Base-by-base conservation (phyloP, 805 yeast species). In the Yamadazyma olivae region DNA sequence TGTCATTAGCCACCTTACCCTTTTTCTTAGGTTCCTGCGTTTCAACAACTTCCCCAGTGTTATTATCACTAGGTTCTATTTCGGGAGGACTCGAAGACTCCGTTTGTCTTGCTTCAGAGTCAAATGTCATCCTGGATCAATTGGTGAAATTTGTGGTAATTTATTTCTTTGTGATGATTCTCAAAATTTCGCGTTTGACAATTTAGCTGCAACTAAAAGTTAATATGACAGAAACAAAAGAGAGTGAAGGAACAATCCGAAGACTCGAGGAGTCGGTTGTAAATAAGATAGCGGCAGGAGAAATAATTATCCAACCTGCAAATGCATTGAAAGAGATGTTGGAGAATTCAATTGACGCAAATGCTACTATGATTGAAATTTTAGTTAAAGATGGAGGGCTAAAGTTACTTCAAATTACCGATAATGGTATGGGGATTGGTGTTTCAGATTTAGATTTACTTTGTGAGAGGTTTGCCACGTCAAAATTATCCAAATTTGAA, bases 221-320 rank as follows among this genome's bases (percentile, higher is more conserved):
- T n/a, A n/a, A n/a, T n/a, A n/a, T n/a, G n/a, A n/a, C n/a, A n/a
- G n/a, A n/a, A n/a, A n/a, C n/a, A n/a, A n/a, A n/a, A n/a, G n/a
- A n/a, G n/a, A n/a, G n/a, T n/a, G n/a, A n/a, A n/a, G n/a, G n/a
- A n/a, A n/a, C n/a, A n/a, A 20, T 20, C 7, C 7, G 23, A 10
- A 7, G 23, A 20, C 10, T 20, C 9, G 23, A 20, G 23, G 23
- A 64, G 12, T 56, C 77, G 2, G 97, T 90, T 15, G 85, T 93
- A 32, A 90, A 89, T 56, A 76, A 82, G 43, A 93, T 93, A 18
- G 99, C 99, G 0, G 99, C 99, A 1, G 99, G 99, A 0, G 98
- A 93, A 62, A 87, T 93, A 60, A 86, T 93, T 39, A 75, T 90
- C 18, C 91, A 90, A 4, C 98, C 99, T 0, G 84, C 91, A 4